Conservation (phyloP, 2,329 filamentous ascomycete species). For the Teratosphaeria destructans region DNA sequence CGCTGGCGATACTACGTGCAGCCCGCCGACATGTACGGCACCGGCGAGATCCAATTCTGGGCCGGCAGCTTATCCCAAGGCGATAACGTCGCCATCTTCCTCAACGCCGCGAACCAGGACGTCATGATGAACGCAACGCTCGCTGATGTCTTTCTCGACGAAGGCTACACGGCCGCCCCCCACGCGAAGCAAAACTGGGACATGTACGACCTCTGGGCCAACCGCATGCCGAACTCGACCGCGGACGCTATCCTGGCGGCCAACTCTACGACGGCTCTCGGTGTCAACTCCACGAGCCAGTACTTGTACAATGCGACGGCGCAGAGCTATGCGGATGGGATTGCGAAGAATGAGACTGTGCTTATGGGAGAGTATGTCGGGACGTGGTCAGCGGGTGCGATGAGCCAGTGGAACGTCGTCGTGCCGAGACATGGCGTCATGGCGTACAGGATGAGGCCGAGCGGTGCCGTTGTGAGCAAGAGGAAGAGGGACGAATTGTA, state of each 20-base stretch:
- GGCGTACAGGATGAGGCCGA: constrained; percentile 7
- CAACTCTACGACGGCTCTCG: constrained; percentile 10
- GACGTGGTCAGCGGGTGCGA: constrained; percentile 28
- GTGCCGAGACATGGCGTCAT: constrained; percentile 22
- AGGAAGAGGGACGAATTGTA: constrained; percentile 1
- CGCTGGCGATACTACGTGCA: constrained; percentile 36
- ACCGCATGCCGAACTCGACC: constrained; percentile 42
- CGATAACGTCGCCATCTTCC: constrained; percentile 38
- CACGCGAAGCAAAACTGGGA: constrained; percentile 36
- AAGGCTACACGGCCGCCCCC: constrained; percentile 32
- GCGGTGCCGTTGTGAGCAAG: background rate
- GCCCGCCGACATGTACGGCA: constrained; percentile 32
- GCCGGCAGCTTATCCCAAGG: constrained; percentile 37
- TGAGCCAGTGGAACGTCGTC: constrained; percentile 33
- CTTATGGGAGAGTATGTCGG: constrained; percentile 39
- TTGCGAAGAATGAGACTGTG: constrained; percentile 32
- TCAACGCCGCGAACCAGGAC: constrained; percentile 39
- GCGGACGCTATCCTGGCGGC: constrained; percentile 22
- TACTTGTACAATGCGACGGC: constrained; percentile 39
- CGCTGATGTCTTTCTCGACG: constrained; percentile 43
- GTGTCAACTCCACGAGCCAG: constrained; percentile 24
- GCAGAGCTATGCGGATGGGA: constrained; percentile 38
- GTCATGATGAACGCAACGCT: constrained; percentile 41
- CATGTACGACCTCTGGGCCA: constrained; percentile 46
- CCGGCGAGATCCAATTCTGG: constrained; percentile 42